These are phyloP conservation scores for Cystobasidium pallidum DNA, from an alignment of 1,284 basidiomycete species.

Conservation along the genomic window DNA sequence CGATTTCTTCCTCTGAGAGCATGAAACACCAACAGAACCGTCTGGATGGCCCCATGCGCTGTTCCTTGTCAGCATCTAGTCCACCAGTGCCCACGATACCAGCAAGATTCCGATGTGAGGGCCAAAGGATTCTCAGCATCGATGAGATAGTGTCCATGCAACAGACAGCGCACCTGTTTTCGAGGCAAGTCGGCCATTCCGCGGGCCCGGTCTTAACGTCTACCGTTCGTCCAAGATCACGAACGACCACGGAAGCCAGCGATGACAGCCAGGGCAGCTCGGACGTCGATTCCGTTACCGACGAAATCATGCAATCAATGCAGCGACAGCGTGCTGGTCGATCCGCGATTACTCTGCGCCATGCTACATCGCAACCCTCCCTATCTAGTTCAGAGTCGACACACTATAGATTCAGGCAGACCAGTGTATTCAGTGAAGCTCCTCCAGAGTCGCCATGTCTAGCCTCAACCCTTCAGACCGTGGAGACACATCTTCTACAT, in stretches of 20 bases:
- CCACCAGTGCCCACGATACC: slow-evolving; percentile 36
- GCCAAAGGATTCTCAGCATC: slow-evolving; percentile 32
- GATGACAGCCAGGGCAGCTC: slow-evolving; percentile 21
- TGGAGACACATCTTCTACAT: not conserved
- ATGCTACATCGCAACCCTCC: slow-evolving; percentile 15
- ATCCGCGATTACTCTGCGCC: not conserved
- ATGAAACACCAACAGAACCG: slow-evolving; percentile 9
- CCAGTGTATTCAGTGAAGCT: not conserved
- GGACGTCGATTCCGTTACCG: slow-evolving; percentile 30
- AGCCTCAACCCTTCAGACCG: not conserved
- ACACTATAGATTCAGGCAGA: not conserved
- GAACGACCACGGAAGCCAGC: slow-evolving; percentile 27
- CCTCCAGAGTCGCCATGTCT: not conserved
- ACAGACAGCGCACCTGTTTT: not conserved
- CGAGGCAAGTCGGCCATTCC: not conserved
- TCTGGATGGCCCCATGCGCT: not conserved
- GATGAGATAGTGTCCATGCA: slow-evolving; percentile 30
- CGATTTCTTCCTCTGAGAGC: slow-evolving; percentile 20
- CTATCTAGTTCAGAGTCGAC: not conserved
- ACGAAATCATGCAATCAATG: slow-evolving; percentile 22
- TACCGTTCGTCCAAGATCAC: not conserved
- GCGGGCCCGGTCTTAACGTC: not conserved
- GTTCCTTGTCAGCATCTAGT: not conserved
- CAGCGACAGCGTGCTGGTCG: not conserved
- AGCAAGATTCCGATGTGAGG: slow-evolving; percentile 8